Evolutionary conservation across 2,329 filamentous ascomycete genomes (phyloP).

Genomic region (Cryphonectria naterciae): DNA sequence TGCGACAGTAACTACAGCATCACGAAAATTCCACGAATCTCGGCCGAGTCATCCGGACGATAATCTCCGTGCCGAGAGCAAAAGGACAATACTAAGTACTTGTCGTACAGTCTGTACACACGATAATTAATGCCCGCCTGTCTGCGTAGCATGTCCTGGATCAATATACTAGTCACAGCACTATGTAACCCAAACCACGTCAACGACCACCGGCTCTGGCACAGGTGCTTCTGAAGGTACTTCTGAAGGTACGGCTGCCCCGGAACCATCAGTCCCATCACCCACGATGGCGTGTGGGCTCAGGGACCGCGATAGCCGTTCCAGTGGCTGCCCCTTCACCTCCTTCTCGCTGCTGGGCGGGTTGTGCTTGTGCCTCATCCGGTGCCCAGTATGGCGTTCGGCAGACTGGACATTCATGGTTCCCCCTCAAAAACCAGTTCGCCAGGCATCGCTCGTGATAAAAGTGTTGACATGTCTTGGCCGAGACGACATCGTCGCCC

Average conservation of each 20-base stretch:
- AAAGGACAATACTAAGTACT: background rate
- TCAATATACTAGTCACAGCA: background rate
- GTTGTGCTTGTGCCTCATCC: slow-evolving; percentile 10
- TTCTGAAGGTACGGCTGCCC: too few species aligned
- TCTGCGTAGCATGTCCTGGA: background rate
- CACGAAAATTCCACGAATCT: background rate
- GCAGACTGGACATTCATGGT: slow-evolving; percentile 46
- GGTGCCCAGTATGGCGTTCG: slow-evolving; percentile 39
- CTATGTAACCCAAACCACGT: background rate
- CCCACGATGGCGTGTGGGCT: background rate
- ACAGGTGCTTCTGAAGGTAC: background rate
- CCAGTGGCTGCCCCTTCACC: background rate
- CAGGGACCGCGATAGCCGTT: background rate
- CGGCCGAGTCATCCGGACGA: background rate
- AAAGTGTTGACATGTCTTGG: slow-evolving; percentile 43
- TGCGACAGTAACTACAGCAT: background rate
- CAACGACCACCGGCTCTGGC: background rate
- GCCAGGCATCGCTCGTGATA: slow-evolving; percentile 47
- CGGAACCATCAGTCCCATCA: background rate
- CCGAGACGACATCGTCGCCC: slow-evolving; percentile 41
- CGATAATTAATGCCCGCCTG: too few species aligned
- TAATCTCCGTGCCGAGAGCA: background rate
- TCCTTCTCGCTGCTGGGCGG: background rate
- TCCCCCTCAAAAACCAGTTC: slow-evolving; percentile 44
- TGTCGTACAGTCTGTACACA: background rate